These are phyloP conservation scores for Senecio squalidus DNA, from an alignment of 140 eudicot genomes.

Conservation along the genomic window DNA sequence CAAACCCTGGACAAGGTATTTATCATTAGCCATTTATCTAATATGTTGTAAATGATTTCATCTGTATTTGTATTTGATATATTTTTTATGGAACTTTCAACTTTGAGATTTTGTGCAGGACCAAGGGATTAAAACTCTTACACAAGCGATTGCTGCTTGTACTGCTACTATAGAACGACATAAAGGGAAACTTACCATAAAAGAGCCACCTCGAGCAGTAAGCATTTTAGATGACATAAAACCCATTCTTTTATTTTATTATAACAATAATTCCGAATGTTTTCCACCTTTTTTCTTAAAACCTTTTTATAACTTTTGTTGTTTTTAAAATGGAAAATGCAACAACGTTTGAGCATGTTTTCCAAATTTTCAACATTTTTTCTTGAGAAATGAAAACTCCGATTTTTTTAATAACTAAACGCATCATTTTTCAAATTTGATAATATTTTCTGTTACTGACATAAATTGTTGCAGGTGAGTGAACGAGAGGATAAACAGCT, in stretches of 20 bases:
- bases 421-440: not conserved
- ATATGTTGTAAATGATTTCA: not conserved
- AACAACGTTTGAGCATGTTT: too few species aligned
- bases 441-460: not conserved
- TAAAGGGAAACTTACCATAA: conserved; percentile 81
- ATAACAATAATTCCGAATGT: too few species aligned
- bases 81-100: too few species aligned
- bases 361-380: too few species aligned
- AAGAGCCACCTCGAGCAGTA: conserved; percentile 91
- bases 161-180: conserved; percentile 57
- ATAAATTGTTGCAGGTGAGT: conserved; percentile 46
- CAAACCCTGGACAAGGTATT: conserved; percentile 71
- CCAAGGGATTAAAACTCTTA: conserved; percentile 75
- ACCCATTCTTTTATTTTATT: too few species aligned
- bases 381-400: too few species aligned
- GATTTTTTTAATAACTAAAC: too few species aligned
- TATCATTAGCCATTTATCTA: not conserved
- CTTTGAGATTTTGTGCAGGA: conserved; percentile 45
- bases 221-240: conserved; percentile 17
- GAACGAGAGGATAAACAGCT: conserved; percentile 67
- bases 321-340: too few species aligned
- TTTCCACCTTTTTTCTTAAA: too few species aligned
- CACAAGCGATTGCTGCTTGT: conserved; percentile 75
- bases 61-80: not conserved
- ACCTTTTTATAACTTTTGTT: too few species aligned